Base-by-base conservation (phyloP, 1,284 basidiomycete species). In the Ganoderma leucocontextum region DNA sequence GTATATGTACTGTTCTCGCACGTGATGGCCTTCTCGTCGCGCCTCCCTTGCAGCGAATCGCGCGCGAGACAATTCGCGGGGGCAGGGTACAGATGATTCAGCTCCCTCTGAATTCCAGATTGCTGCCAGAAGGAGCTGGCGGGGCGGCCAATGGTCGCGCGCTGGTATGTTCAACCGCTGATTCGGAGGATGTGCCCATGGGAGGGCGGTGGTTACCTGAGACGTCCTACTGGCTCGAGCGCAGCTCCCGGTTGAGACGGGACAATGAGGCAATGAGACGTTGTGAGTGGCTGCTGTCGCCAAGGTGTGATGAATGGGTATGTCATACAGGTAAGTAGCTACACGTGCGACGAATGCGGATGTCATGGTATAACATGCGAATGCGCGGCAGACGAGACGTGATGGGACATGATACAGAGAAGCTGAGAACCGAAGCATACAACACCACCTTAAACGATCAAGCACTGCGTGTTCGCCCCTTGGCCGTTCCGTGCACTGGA, bases 71-170 rank as follows among this genome's bases (percentile, higher is more conserved):
- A 67, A 67, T 68, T 67, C 66, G 69, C 41, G 59, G 35, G 41
- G 17, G 35, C 55, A 65, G 62, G 53, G 41, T 65, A 57, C 10
- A 52, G 68, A 71, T 73, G 70, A 73, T 68, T 73, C 66, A 73
- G 64, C 72, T 17, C 55, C 35, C 19, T 42, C 44, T 60, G 65
- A 70, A 73, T 73, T 70, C 72, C 72, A 71, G 68, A 73, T 71
- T 36, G 49, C 57, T 60, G 68, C 60, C 60, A 64, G 25, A 47
- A 10, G 22, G 57, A 17, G 39, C 8, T 19, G 39, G 13, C 15
- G 22, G 2, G 12, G 25, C 22, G 58, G 38, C 70, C 72, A 73
- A 73, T 73, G 62, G 66, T 29, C 57, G 67, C 29, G 42, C 57
- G 42, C 44, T 62, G 49, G 68, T 73, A 73, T 72, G 69, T 52